Base-by-base conservation (phyloP, 2,329 filamentous ascomycete species). In the Hymenoscyphus infarciens region DNA sequence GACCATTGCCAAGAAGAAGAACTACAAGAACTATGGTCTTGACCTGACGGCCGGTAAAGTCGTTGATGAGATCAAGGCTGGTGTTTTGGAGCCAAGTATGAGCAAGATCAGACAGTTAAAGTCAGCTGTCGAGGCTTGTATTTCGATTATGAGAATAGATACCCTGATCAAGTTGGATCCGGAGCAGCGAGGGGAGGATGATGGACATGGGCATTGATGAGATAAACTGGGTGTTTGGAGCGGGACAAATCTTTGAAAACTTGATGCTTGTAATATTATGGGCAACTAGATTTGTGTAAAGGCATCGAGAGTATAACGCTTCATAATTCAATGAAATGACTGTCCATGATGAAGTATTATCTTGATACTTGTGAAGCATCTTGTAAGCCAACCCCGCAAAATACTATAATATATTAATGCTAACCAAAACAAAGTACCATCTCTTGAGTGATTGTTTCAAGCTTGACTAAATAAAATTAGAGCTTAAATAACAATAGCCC, bases 141-240 rank as follows among this genome's bases (percentile, higher is more conserved):
- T 99, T 78, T 91, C 92, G 74, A 98, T 99, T 76, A 98, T 99
- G 95, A 87, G 95, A 74, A 99, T 99, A 75, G 95, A 99, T 81
- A 98, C 95, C 68, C 83, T 99, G 78, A 98, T 99, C 80, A 96
- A 96, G 82, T 81, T 99, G 77, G 95, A 99, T 82, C 93, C 93
- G 19, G 92, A 97, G 81, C 85, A 88, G 81, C 83, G 84, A 74
- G 82, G 80, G 49, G 84, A 77, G 69, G 90, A 96, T 79, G 91
- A 95, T 73, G 92, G 91, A 62, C 91, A 96, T 78, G 92, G 89
- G 61, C 92, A 96, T 80, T 95, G 84, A 72, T 68, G 64, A 71
- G 61, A n/a, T 33, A 27, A 16, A n/a, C 35, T 60, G 25, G 58
- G 49, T 57, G 53, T 56, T 56, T 45, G 61, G 61, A 57, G 63